A percentile compares a stretch with the other conserved stretches of the same genome.
These are phyloP conservation scores for Escallonia herrerae DNA, from an alignment of 129 eudicot genomes.

Conservation along the genomic window DNA sequence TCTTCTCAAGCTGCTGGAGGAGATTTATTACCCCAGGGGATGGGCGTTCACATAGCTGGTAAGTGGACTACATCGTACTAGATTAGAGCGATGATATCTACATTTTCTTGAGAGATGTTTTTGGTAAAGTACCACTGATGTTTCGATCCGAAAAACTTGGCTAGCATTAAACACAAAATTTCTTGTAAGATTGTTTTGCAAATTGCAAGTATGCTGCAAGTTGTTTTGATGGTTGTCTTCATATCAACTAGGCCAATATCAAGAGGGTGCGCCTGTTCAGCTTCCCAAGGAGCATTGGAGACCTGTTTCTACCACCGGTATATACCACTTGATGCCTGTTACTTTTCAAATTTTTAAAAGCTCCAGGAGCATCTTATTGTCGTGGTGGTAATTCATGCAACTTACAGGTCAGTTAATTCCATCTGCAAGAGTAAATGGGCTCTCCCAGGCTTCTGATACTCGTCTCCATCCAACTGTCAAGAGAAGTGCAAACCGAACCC, in stretches of 20 bases:
- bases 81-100: neutral
- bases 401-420: slow-evolving; percentile 23
- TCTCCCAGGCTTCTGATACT: slow-evolving; percentile 7
- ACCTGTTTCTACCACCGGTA: slow-evolving; percentile 23
- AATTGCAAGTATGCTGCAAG: slow-evolving; percentile 4
- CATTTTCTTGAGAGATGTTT: slow-evolving; percentile 8
- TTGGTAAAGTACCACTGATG: slow-evolving; percentile 17
- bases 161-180: neutral
- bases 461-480: slow-evolving; percentile 25
- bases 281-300: slow-evolving; percentile 19
- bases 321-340: neutral
- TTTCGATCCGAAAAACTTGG: neutral
- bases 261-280: slow-evolving; percentile 19
- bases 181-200: slow-evolving; percentile 3
- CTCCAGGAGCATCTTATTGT: slow-evolving; percentile 12
- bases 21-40: slow-evolving; percentile 15
- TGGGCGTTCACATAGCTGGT: slow-evolving; percentile 23
- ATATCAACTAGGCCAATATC: slow-evolving; percentile 30
- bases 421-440: slow-evolving; percentile 14
- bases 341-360: slow-evolving; percentile 2
- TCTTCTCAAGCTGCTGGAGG: slow-evolving; percentile 14
- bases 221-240: slow-evolving; percentile 20
- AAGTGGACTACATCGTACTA: slow-evolving; percentile 12
- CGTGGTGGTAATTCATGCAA: slow-evolving; percentile 6
- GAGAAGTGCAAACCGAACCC: slow-evolving; percentile 37